Evolutionary conservation across 257 asterid species (phyloP), one percentile per base, ranked within the genome.

Genomic region (Nicotiana knightiana): DNA sequence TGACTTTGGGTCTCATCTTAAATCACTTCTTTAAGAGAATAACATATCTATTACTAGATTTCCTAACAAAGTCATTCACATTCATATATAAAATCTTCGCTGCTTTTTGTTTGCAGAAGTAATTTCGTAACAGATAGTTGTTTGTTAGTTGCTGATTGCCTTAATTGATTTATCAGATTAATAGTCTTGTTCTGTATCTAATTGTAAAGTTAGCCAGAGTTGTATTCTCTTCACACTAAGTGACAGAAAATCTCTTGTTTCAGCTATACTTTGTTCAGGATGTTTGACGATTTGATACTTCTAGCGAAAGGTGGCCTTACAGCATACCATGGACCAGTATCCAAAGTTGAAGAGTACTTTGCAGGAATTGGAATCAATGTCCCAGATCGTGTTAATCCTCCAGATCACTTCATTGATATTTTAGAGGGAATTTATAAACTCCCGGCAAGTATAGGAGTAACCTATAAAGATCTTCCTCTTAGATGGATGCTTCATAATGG

Each of bases 301-400:
- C 90, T 95, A 78, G 99, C 99, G 51, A 95, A 95, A 87, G 98
- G 94, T 81, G 99, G 99, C 76, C 93, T 94, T 48, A 89, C 90
- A 13, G 98, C 84, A 15, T 95, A 95, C 85, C 99, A 92, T 76
- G 99, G 99, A 48, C 87, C 97, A 33, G 96, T 92, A 61, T 85
- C 85, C 83, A 93, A 95, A 68, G 98, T 93, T 30, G 99, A 93
- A 80, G 96, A 92, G 73, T 95, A 95, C 90, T 95, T 95, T 84
- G 87, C 96, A 28, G 82, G 85, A 55, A 88, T 90, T 16, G 93
- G 87, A 3, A 89, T 95, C 67, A 76, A 78, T 79, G 97, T 95
- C 53, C 99, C 98, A 3, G 99, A 93, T 58, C 97, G 93, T 68
- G 87, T 95, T 76, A 95, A 95, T 88, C 99, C 99, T 32, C 98